phyloP scores from a whole-genome alignment of 495 filamentous ascomycete species.

The Darksidea phi region DNA sequence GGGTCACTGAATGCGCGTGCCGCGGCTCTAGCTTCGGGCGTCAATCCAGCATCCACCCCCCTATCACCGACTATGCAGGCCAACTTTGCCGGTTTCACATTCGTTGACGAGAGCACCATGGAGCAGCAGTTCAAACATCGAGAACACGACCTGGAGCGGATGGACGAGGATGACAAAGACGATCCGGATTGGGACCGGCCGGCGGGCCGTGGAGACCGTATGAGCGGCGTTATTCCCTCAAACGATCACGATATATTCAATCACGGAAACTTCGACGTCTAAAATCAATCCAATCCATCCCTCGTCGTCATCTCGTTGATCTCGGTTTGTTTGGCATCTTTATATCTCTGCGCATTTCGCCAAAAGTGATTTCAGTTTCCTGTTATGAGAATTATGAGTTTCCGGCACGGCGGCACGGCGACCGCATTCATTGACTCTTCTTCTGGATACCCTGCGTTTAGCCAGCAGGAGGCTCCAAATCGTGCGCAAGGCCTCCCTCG shows the following conservation, averaged over 20 bases:
- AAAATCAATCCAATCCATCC: slow-evolving; percentile 15
- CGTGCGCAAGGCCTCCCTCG: slow-evolving; percentile 1
- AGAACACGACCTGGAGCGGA: slow-evolving; percentile 57
- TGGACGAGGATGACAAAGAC: slow-evolving; percentile 64
- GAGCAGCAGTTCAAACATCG: slow-evolving; percentile 75
- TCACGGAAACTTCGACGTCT: slow-evolving; percentile 44
- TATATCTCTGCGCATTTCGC: slow-evolving; percentile 20
- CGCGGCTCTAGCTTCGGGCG: slow-evolving; percentile 68
- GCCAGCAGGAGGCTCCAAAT: slow-evolving; percentile 20
- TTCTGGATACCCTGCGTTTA: slow-evolving; percentile 30
- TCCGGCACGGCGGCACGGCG: slow-evolving; percentile 18
- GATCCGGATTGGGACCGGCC: slow-evolving; percentile 33
- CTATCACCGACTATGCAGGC: slow-evolving; percentile 93
- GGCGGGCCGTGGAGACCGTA: slow-evolving; percentile 38
- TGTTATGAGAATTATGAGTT: slow-evolving; percentile 11
- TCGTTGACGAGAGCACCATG: slow-evolving; percentile 94
- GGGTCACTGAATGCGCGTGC: slow-evolving; percentile 85
- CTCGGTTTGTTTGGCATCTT: slow-evolving; percentile 9
- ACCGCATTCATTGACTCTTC: slow-evolving; percentile 19
- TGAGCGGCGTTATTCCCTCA: slow-evolving; percentile 43
- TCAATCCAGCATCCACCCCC: slow-evolving; percentile 81
- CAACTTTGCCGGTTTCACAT: slow-evolving; percentile 97
- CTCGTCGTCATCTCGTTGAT: background rate
- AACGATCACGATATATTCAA: slow-evolving; percentile 43
- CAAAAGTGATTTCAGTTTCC: slow-evolving; percentile 31